A percentile compares a stretch with the other conserved stretches of the same genome.
phyloP scores from a whole-genome alignment of 352 stramenopile genomes.

The Phytophthora vignae region DNA sequence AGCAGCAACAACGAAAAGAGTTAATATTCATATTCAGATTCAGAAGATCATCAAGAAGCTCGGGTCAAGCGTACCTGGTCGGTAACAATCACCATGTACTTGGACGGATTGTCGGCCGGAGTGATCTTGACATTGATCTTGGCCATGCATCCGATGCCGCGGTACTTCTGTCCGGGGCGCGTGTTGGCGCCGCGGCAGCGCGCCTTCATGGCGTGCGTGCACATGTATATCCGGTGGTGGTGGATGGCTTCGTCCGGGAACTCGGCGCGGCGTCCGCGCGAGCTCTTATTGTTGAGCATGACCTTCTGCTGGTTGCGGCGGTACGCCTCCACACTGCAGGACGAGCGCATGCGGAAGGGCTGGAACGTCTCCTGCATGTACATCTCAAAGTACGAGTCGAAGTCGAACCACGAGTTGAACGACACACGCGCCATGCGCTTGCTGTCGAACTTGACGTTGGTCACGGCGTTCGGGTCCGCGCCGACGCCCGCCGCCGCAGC shows the following conservation, averaged over 20 bases:
- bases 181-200: slow-evolving; percentile 79
- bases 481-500: slow-evolving; percentile 25
- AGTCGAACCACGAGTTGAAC: slow-evolving; percentile 90
- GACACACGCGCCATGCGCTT: slow-evolving; percentile 87
- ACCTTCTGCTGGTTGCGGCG: slow-evolving; percentile 88
- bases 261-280: slow-evolving; percentile 76
- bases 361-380: slow-evolving; percentile 92
- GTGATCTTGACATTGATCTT: slow-evolving; percentile 92
- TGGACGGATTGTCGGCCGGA: slow-evolving; percentile 78
- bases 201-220: slow-evolving; percentile 88
- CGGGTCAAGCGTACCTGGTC: slow-evolving; percentile 61
- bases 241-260: slow-evolving; percentile 85
- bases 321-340: slow-evolving; percentile 84
- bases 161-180: slow-evolving; percentile 82
- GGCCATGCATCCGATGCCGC: slow-evolving; percentile 83
- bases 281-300: slow-evolving; percentile 91
- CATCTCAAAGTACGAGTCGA: slow-evolving; percentile 88
- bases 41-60: not conserved
- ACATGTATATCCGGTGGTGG: slow-evolving; percentile 92
- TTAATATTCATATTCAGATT: too few relatives aligned
- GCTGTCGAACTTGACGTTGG: slow-evolving; percentile 69
- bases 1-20: slow-evolving; percentile 8
- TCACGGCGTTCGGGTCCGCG: slow-evolving; percentile 21
- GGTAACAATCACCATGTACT: slow-evolving; percentile 91
- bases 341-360: slow-evolving; percentile 88